phyloP scores from a whole-genome alignment of 257 asterid species.

The Rehmannia glutinosa region DNA sequence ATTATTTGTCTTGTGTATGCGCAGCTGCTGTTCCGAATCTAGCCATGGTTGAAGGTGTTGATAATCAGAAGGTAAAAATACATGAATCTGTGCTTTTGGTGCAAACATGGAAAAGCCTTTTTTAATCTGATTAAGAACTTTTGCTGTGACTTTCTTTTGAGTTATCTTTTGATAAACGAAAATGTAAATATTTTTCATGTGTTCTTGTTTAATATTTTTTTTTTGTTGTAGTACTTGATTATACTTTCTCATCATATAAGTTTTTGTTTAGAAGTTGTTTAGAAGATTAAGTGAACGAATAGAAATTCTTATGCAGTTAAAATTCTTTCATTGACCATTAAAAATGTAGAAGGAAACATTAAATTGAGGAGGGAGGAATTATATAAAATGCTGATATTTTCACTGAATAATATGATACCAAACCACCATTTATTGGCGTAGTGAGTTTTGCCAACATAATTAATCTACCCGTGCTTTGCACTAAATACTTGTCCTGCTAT shows the following conservation, averaged over 20 bases:
- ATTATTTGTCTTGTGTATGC: conserved; percentile 14
- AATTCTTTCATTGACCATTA: not conserved
- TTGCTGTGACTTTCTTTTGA: no score
- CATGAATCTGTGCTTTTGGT: not conserved
- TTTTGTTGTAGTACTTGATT: not conserved
- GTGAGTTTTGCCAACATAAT: not conserved
- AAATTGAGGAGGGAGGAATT: not conserved
- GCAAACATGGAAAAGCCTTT: not conserved
- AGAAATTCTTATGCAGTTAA: no score
- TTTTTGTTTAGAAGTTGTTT: no score
- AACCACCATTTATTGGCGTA: not conserved
- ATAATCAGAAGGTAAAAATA: conserved; percentile 58
- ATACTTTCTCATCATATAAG: not conserved
- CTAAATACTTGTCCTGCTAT: not conserved
- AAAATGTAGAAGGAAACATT: not conserved
- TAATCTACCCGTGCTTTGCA: no score
- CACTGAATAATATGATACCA: not conserved
- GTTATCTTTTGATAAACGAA: no score
- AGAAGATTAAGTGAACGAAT: no score
- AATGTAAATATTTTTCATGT: no score
- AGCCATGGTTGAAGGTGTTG: conserved; percentile 75
- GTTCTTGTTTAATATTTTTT: not conserved
- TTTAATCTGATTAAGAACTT: not conserved
- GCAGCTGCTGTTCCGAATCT: conserved; percentile 85
- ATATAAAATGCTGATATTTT: not conserved